phyloP scores from a whole-genome alignment of 371 early-diverging fungal genomes.

The Circinella minor region DNA sequence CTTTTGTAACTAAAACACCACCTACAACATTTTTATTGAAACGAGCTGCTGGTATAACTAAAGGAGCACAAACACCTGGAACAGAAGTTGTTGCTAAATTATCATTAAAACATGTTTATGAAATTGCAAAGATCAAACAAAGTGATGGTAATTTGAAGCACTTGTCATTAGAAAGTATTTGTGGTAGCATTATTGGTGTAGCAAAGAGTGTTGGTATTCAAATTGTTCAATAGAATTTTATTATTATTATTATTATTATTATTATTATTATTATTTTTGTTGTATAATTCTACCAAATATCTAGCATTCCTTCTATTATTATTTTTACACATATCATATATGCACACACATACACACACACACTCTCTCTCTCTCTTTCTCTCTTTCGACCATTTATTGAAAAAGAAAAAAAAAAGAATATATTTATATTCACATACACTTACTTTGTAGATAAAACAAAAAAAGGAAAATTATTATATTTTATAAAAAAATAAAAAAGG shows the following conservation, averaged over 20 bases:
- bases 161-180: slow-evolving; percentile 72
- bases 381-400: too few relatives aligned
- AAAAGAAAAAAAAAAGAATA: too few relatives aligned
- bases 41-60: slow-evolving; percentile 89
- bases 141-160: slow-evolving; percentile 81
- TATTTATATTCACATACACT: too few relatives aligned
- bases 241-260: too few relatives aligned
- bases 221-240: slow-evolving; percentile 64
- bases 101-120: slow-evolving; percentile 92
- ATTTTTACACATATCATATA: neutral
- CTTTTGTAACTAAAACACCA: slow-evolving; percentile 88
- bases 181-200: slow-evolving; percentile 78
- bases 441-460: too few relatives aligned
- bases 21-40: slow-evolving; percentile 90
- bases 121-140: slow-evolving; percentile 92
- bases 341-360: neutral
- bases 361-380: too few relatives aligned
- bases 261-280: too few relatives aligned
- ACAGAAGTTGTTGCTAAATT: slow-evolving; percentile 79
- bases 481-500: too few relatives aligned
- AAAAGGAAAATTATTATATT: too few relatives aligned
- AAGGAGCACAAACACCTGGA: slow-evolving; percentile 84
- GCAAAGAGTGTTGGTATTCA: slow-evolving; percentile 88
- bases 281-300: neutral
- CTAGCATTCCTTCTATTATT: neutral